Percentiles rank a stretch among this genome's conserved stretches.
Evolutionary conservation across 2,329 filamentous ascomycete species (phyloP).

Genomic region (Fusarium aywerte): DNA sequence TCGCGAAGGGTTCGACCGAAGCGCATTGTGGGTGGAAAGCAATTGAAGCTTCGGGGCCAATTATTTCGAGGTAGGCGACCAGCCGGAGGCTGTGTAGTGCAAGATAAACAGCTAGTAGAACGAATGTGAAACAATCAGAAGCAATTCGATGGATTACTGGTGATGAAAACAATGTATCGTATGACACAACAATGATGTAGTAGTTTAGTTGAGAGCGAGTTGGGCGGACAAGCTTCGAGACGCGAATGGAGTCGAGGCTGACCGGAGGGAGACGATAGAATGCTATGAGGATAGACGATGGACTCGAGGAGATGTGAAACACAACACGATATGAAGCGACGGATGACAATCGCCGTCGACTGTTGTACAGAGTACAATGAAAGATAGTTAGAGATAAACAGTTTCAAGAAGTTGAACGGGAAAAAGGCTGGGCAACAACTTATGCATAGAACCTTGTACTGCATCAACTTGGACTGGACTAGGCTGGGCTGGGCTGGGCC

Average conservation of each 20-base stretch:
- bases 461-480: constrained; percentile 1
- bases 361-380: neutral
- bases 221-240: constrained; percentile 11
- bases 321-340: neutral
- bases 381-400: constrained; percentile 1
- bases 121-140: neutral
- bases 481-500: neutral
- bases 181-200: constrained; percentile 39
- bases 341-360: neutral
- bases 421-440: constrained; percentile 28
- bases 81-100: neutral
- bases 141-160: neutral
- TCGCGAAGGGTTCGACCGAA: constrained; percentile 90
- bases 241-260: constrained; percentile 1
- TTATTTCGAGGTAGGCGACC: constrained; percentile 17
- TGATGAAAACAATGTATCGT: constrained; percentile 17
- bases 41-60: constrained; percentile 9
- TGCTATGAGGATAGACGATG: neutral
- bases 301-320: neutral
- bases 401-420: constrained; percentile 19
- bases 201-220: constrained; percentile 3
- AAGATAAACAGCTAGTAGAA: neutral
- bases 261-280: neutral
- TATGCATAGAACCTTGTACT: constrained; percentile 5
- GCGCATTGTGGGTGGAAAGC: constrained; percentile 70